phyloP scores from a whole-genome alignment of 352 stramenopile genomes.

The Phytopythium ostracodes region DNA sequence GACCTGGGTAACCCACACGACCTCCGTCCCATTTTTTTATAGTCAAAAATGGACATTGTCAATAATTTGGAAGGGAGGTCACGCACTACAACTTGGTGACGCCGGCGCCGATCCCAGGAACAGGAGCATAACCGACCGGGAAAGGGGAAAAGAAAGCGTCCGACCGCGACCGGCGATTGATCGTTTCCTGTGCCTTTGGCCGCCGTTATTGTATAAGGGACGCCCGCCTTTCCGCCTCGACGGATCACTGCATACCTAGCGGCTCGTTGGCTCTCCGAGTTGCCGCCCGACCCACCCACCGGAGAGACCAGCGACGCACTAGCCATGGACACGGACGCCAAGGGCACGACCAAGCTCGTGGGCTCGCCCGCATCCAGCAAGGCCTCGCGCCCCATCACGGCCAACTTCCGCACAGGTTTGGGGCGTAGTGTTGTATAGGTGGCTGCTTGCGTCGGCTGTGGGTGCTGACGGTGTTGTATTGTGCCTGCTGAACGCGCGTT shows the following conservation, averaged over 20 bases:
- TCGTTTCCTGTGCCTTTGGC: neutral
- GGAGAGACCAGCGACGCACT: neutral
- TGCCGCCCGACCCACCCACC: neutral
- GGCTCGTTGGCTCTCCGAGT: neutral
- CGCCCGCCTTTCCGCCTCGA: neutral
- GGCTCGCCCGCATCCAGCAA: slow-evolving; percentile 27
- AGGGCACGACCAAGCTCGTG: slow-evolving; percentile 34
- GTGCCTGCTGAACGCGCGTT: neutral
- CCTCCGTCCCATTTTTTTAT: too few species aligned
- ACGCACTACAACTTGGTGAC: slow-evolving; percentile 2
- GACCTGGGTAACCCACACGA: neutral
- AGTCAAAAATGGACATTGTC: too few species aligned
- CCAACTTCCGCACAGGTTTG: slow-evolving; percentile 66
- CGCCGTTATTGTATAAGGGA: neutral
- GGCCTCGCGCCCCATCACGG: slow-evolving; percentile 40
- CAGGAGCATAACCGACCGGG: slow-evolving; percentile 2
- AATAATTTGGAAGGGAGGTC: neutral
- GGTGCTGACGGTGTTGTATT: neutral
- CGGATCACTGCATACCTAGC: neutral
- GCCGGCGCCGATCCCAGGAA: neutral
- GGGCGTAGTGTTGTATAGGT: neutral
- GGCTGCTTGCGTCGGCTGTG: neutral
- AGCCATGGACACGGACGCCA: slow-evolving; percentile 11
- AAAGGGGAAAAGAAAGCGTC: slow-evolving; percentile 3
- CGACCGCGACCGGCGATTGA: neutral